phyloP scores from a whole-genome alignment of 495 filamentous ascomycete genomes.

The Acidiella bohemica region DNA sequence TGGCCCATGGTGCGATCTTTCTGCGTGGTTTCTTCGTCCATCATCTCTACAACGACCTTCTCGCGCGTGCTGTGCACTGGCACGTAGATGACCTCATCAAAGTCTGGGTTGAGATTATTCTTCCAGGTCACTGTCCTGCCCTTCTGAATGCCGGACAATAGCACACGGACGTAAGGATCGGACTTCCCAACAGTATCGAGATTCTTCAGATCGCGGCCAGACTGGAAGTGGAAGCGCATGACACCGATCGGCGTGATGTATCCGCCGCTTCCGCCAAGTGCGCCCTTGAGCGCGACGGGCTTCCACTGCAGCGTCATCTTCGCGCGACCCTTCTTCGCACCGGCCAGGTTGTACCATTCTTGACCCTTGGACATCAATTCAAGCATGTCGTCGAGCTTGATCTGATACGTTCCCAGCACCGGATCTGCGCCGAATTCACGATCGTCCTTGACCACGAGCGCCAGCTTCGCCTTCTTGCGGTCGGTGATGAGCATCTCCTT shows the following conservation, averaged over 20 bases:
- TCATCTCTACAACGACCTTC: conserved; percentile 77
- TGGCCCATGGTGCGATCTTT: conserved; percentile 77
- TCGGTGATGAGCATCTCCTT: conserved; percentile 93
- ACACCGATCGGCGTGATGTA: conserved; percentile 90
- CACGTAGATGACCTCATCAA: conserved; percentile 91
- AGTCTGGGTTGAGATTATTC: conserved; percentile 90
- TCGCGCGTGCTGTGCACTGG: conserved; percentile 80
- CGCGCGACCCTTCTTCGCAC: conserved; percentile 66
- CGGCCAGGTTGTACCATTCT: conserved; percentile 86
- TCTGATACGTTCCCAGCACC: conserved; percentile 78
- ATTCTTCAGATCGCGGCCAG: conserved; percentile 70
- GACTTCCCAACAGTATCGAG: conserved; percentile 93
- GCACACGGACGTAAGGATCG: conserved; percentile 79
- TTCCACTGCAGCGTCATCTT: conserved; percentile 91
- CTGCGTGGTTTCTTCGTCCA: conserved; percentile 85
- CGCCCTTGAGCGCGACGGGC: conserved; percentile 71
- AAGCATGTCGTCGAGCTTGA: conserved; percentile 85
- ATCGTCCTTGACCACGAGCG: conserved; percentile 89
- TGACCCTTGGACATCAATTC: conserved; percentile 83
- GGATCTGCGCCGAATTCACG: conserved; percentile 72
- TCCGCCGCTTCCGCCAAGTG: conserved; percentile 61
- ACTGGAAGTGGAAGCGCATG: conserved; percentile 83
- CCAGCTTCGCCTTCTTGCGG: conserved; percentile 74
- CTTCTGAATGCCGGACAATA: conserved; percentile 80
- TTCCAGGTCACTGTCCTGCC: conserved; percentile 87